phyloP scores from a whole-genome alignment of 208 protist species.

The Crithidia sp. region DNA sequence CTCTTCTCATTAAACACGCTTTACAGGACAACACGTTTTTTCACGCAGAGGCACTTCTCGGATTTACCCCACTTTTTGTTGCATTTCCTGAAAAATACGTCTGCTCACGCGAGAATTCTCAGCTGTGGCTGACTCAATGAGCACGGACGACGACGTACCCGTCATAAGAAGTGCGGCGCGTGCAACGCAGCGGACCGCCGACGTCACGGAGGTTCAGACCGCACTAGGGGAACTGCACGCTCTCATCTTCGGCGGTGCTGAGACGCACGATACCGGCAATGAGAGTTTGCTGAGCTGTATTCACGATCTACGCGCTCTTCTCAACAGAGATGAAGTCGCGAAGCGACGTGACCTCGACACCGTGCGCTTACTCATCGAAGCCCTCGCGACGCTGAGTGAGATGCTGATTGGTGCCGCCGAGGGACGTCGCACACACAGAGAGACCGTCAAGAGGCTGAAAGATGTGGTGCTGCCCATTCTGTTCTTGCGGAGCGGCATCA shows the following conservation, averaged over 20 bases:
- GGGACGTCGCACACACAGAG: conserved; percentile 5
- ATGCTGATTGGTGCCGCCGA: conserved; percentile 18
- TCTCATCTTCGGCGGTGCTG: conserved; percentile 14
- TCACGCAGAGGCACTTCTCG: too few species aligned
- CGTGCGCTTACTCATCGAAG: conserved; percentile 31
- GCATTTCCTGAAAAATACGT: not conserved
- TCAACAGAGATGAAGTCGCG: not conserved
- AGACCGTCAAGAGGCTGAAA: conserved; percentile 30
- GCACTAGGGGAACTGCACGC: conserved; percentile 25
- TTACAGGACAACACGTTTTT: too few species aligned
- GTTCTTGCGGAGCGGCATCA: conserved; percentile 40
- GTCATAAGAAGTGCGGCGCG: conserved; percentile 5
- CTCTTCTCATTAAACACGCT: too few species aligned
- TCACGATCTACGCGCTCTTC: not conserved
- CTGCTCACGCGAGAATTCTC: too few species aligned
- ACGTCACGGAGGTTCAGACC: conserved; percentile 4
- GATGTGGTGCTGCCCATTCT: conserved; percentile 48
- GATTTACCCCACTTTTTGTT: too few species aligned
- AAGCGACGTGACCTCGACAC: conserved; percentile 15
- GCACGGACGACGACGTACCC: conserved; percentile 6
- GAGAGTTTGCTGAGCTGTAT: not conserved
- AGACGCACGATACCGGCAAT: not conserved
- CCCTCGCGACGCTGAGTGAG: conserved; percentile 26
- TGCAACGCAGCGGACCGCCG: conserved; percentile 18
- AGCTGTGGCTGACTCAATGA: conserved; percentile 4